Base-by-base conservation (phyloP, 495 filamentous ascomycete species). In the Podospora pseudopauciseta region DNA sequence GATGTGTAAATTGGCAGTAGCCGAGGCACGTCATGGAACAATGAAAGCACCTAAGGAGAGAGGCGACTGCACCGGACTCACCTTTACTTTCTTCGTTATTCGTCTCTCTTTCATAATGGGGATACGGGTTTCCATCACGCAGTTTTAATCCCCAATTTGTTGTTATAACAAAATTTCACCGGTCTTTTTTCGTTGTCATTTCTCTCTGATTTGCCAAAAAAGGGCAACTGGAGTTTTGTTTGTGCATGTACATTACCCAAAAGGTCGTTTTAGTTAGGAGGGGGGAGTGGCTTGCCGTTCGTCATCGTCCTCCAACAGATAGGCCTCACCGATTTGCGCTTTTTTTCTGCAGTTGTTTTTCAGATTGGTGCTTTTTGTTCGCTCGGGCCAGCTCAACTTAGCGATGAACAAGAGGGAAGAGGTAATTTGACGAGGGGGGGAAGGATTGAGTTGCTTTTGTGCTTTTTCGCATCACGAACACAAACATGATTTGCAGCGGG, bases 1-100 rank as follows among this genome's bases (percentile, higher is more conserved):
- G 82, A 84, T 60, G 80, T 85, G 71, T 84, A 74, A 79, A 19
- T 54, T 3, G 57, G 26, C 23, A 15, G 13, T 11, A 16, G 39
- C 39, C 39, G 7, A 49, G 39, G 13, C 39, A 49, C 9, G 39
- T 11, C 39, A 49, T 11, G 13, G 9, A 49, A 11, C 39, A 49
- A 13, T 49, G 9, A 1, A 49, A 16, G 9, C 13, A 9, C 1
- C 13, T 13, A 49, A 49, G 13, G 39, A 49, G 39, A 49, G 39
- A 11, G 39, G 13, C 39, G 39, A 49, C 39, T 49, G 7, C 39
- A 49, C 9, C 13, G 15, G 9, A 18, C 3, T 11, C 39, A 49
- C 39, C 15, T 49, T 49, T 49, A 13, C 39, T 49, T 18, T 49
- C 39, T 16, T 49, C 15, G 39, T 49, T 6, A 49, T 6, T 5